Percentiles rank a stretch among this genome's conserved stretches.
These are phyloP conservation scores for Plasmodium falciparum DNA, from an alignment of 169 alveolate species.

Conservation along the genomic window DNA sequence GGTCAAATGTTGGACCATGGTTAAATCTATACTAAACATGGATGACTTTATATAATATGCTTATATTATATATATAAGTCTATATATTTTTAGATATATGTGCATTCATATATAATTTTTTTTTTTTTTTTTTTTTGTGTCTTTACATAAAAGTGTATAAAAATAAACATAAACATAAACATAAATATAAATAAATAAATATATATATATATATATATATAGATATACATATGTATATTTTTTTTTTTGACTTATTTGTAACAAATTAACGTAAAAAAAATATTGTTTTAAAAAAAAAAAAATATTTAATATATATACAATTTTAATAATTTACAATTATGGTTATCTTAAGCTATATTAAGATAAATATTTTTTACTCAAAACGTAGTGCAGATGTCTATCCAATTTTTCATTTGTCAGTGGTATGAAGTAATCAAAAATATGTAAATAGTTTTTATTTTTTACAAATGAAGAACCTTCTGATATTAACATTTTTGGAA, in stretches of 20 bases:
- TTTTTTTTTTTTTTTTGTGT: no score
- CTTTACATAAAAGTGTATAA: no score
- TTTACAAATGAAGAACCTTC: slow-evolving; percentile 78
- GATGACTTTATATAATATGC: slow-evolving; percentile 22
- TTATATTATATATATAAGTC: no score
- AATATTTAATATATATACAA: not conserved
- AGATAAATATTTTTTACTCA: slow-evolving; percentile 50
- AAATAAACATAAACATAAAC: no score
- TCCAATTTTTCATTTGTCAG: slow-evolving; percentile 72
- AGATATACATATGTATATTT: no score
- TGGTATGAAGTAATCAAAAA: slow-evolving; percentile 85
- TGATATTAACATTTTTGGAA: slow-evolving; percentile 83
- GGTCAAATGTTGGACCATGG: slow-evolving; percentile 81
- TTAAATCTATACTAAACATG: slow-evolving; percentile 66
- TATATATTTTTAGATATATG: no score
- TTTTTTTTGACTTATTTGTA: no score
- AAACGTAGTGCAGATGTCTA: slow-evolving; percentile 47
- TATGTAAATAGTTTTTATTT: slow-evolving; percentile 80
- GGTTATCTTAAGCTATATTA: not conserved
- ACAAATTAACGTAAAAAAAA: no score
- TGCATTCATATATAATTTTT: no score
- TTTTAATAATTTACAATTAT: not conserved
- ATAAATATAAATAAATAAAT: no score
- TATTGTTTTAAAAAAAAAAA: not conserved
- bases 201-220: no score